Conservation (phyloP, 345 rosid species). For the Sisymbrium altissimum region DNA sequence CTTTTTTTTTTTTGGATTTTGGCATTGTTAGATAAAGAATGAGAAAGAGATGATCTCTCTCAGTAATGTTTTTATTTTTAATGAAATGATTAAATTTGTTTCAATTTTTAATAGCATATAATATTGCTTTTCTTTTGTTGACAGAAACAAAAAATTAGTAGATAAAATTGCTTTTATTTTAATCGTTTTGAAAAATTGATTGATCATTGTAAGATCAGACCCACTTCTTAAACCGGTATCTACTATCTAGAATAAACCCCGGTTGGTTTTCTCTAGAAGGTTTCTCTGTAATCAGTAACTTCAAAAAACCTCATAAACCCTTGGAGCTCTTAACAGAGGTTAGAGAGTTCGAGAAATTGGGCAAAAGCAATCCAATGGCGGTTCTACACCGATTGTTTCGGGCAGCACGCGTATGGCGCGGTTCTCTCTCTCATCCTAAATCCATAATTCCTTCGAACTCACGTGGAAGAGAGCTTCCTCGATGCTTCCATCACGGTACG, state of each 20-base stretch:
- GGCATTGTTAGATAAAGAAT: too few relatives aligned
- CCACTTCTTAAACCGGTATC: slow-evolving; percentile 17
- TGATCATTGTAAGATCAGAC: too few relatives aligned
- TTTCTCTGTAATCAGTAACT: neutral
- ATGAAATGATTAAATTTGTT: too few relatives aligned
- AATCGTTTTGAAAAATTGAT: too few relatives aligned
- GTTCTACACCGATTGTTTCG: slow-evolving; percentile 38
- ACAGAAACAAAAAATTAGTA: too few relatives aligned
- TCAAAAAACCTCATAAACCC: slow-evolving; percentile 29
- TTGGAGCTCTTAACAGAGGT: neutral
- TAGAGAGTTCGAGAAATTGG: neutral
- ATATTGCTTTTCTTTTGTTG: too few relatives aligned
- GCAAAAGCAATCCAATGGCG: slow-evolving; percentile 38
- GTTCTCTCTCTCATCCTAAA: slow-evolving; percentile 29
- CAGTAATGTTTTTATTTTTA: too few relatives aligned
- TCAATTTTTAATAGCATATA: too few relatives aligned
- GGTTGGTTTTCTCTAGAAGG: slow-evolving; percentile 13
- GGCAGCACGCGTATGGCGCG: slow-evolving; percentile 40
- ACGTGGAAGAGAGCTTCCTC: slow-evolving; percentile 29
- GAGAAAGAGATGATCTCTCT: too few relatives aligned
- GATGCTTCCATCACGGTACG: slow-evolving; percentile 33
- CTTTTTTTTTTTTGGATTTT: too few relatives aligned
- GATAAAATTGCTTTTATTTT: too few relatives aligned
- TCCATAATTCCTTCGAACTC: slow-evolving; percentile 29
- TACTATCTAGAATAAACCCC: neutral